Percentiles rank a stretch among this genome's conserved stretches.
Evolutionary conservation across 192 early-diverging fungal species (phyloP).

Genomic region (Spizellomyces punctatus): DNA sequence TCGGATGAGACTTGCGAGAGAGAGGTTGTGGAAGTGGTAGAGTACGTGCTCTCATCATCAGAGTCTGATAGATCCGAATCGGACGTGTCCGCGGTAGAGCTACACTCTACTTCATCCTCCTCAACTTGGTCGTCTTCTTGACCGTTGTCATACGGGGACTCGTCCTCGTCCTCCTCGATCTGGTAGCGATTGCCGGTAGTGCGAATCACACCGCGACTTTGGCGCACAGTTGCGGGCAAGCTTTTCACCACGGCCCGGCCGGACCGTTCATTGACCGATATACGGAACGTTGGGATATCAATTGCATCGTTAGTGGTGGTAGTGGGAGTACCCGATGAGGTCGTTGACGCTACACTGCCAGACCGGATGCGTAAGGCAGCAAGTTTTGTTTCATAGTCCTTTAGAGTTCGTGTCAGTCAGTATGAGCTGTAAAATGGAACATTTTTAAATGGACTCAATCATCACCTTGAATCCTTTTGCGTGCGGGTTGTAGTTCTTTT

Average conservation of each 20-base stretch:
- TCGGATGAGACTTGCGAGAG: neutral
- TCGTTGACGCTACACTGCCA: neutral
- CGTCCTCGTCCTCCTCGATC: neutral
- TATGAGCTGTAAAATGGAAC: neutral
- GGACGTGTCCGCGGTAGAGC: neutral
- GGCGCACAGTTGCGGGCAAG: too few relatives aligned
- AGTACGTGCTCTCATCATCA: neutral
- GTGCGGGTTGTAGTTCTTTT: constrained; percentile 60
- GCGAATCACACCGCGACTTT: neutral
- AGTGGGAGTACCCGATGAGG: neutral
- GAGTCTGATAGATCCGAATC: neutral
- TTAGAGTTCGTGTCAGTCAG: neutral
- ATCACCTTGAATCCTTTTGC: constrained; percentile 58
- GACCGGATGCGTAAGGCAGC: constrained; percentile 3
- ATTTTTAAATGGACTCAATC: neutral
- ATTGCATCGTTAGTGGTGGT: neutral
- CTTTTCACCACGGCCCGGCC: too few relatives aligned
- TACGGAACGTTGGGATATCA: neutral
- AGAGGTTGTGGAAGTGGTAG: neutral
- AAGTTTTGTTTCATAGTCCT: neutral
- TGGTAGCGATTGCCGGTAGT: neutral
- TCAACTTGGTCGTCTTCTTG: neutral
- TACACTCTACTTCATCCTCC: neutral
- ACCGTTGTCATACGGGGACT: neutral
- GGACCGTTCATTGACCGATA: neutral